Evolutionary conservation across 1,284 basidiomycete genomes (phyloP).

Genomic region (Cystobasidium slooffiae): DNA sequence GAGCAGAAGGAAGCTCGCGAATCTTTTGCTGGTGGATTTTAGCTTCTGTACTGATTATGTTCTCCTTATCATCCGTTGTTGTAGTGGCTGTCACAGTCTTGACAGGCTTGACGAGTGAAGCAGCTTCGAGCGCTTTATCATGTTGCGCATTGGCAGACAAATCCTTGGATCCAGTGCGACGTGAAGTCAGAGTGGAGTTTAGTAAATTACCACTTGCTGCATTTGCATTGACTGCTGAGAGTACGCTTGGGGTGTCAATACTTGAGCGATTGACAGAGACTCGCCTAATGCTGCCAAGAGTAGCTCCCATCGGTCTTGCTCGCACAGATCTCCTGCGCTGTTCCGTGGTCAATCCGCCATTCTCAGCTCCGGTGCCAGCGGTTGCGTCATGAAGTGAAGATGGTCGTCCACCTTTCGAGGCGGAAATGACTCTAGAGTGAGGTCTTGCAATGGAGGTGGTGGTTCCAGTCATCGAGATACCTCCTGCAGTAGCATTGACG

Average conservation of each 20-base stretch:
- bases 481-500: neutral
- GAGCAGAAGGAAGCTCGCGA: slow-evolving; percentile 21
- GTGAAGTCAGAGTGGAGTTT: slow-evolving; percentile 4
- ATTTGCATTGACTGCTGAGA: slow-evolving; percentile 14
- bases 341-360: slow-evolving; percentile 4
- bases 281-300: slow-evolving; percentile 3
- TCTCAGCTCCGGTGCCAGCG: neutral
- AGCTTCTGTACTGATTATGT: neutral
- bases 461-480: slow-evolving; percentile 2
- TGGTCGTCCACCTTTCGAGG: neutral
- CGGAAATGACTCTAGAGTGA: slow-evolving; percentile 5
- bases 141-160: neutral
- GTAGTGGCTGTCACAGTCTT: neutral
- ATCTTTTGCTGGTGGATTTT: neutral
- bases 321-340: slow-evolving; percentile 14
- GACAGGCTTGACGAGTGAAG: slow-evolving; percentile 16
- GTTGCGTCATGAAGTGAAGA: slow-evolving; percentile 26
- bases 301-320: neutral
- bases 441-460: slow-evolving; percentile 18
- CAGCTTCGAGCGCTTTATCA: slow-evolving; percentile 27
- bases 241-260: slow-evolving; percentile 11
- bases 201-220: neutral
- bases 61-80: slow-evolving; percentile 9
- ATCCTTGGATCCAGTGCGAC: slow-evolving; percentile 8
- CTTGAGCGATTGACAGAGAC: slow-evolving; percentile 13